Evolutionary conservation across 2,329 filamentous ascomycete species (phyloP).

Genomic region (Pyrenochaeta sp.): DNA sequence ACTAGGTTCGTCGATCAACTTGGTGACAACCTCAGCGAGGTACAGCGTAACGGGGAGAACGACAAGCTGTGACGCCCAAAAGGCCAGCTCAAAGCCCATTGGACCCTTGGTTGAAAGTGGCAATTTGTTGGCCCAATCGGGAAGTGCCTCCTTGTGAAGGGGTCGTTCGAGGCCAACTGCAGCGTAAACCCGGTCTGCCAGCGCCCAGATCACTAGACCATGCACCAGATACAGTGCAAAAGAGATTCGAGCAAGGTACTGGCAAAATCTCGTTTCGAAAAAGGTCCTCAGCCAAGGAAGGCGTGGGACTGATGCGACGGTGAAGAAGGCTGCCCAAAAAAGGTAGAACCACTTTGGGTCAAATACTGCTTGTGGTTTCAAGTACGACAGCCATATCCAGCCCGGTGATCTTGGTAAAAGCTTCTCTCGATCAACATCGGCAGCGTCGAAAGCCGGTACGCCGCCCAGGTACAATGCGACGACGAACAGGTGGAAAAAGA

Average conservation of each 20-base stretch:
- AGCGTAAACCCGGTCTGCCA: constrained; percentile 67
- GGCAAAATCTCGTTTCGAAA: constrained; percentile 58
- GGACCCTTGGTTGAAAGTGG: constrained; percentile 64
- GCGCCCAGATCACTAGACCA: constrained; percentile 54
- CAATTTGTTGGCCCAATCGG: constrained; percentile 65
- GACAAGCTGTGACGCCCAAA: constrained; percentile 66
- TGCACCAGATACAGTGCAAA: constrained; percentile 68
- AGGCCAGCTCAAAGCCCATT: constrained; percentile 63
- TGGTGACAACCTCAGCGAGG: constrained; percentile 43
- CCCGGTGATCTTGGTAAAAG: constrained; percentile 63
- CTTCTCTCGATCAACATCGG: constrained; percentile 49
- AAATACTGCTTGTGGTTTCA: constrained; percentile 71
- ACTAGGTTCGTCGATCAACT: constrained; percentile 58
- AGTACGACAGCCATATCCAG: constrained; percentile 66
- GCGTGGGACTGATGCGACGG: constrained; percentile 65
- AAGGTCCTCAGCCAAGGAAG: constrained; percentile 59
- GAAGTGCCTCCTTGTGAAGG: constrained; percentile 59
- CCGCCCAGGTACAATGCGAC: constrained; percentile 66
- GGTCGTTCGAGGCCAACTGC: constrained; percentile 64
- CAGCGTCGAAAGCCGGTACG: constrained; percentile 60
- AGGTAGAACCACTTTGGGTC: constrained; percentile 74
- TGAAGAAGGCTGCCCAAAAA: constrained; percentile 65
- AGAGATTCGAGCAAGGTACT: constrained; percentile 65
- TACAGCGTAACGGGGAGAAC: constrained; percentile 42
- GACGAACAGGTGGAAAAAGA: constrained; percentile 53